A percentile compares a stretch with the other conserved stretches of the same genome.
Conservation (phyloP, 1,284 basidiomycete species). For the Leccinum pachyderme region DNA sequence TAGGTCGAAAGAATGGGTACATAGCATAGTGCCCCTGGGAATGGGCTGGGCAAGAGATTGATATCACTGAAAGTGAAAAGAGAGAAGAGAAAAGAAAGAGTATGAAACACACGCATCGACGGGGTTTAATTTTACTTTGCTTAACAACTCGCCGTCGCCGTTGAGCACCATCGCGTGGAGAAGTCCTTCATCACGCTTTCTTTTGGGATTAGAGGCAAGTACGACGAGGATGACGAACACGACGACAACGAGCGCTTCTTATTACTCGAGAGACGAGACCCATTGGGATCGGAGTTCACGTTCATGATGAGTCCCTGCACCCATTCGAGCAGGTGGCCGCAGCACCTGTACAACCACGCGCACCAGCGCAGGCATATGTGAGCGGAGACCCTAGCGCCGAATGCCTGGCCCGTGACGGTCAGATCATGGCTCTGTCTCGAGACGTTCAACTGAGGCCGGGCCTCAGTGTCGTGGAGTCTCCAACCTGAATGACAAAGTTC, state of each 20-base stretch:
- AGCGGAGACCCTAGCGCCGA: slow-evolving; percentile 25
- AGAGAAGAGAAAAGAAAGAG: background rate
- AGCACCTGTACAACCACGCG: slow-evolving; percentile 21
- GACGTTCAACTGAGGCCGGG: slow-evolving; percentile 25
- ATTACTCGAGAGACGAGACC: background rate
- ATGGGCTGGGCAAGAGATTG: background rate
- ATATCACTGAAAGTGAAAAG: background rate
- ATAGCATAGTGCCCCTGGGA: slow-evolving; percentile 1
- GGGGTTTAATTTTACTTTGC: slow-evolving; percentile 1
- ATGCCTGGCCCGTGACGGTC: slow-evolving; percentile 27
- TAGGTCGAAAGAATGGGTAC: slow-evolving; percentile 2
- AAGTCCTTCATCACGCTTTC: slow-evolving; percentile 8
- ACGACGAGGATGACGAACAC: background rate
- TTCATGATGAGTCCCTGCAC: slow-evolving; percentile 4
- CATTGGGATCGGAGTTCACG: background rate
- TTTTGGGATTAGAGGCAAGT: background rate
- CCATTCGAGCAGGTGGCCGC: slow-evolving; percentile 7
- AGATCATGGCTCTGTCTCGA: slow-evolving; percentile 27
- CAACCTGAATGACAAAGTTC: slow-evolving; percentile 26
- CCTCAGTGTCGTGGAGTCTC: slow-evolving; percentile 23
- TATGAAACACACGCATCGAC: background rate
- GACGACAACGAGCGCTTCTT: background rate
- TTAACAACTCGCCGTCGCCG: background rate
- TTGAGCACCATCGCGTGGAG: slow-evolving; percentile 1
- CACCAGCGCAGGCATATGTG: slow-evolving; percentile 26